phyloP scores from a whole-genome alignment of 2,329 filamentous ascomycete genomes.

The Xylariaceae sp. region DNA sequence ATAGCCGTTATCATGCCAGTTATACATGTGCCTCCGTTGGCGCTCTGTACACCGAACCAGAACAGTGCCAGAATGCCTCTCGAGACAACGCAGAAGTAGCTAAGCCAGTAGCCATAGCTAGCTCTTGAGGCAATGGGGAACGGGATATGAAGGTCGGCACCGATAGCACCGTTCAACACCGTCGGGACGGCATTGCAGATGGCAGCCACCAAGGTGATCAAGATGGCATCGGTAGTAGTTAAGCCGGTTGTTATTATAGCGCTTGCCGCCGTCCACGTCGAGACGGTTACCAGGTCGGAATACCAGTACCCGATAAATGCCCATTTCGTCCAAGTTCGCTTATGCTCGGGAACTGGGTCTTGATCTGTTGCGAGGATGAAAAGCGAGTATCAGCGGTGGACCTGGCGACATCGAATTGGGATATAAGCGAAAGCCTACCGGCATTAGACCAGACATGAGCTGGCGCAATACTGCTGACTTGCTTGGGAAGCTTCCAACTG shows the following conservation, averaged over 20 bases:
- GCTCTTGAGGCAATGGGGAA: constrained; percentile 48
- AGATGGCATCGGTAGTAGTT: constrained; percentile 49
- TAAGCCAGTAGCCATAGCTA: constrained; percentile 44
- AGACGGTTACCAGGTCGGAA: constrained; percentile 45
- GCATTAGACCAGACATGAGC: constrained; percentile 36
- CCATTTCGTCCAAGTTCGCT: constrained; percentile 47
- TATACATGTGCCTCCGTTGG: constrained; percentile 60
- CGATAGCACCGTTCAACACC: constrained; percentile 45
- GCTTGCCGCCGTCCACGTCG: constrained; percentile 35
- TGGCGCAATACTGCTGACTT: constrained; percentile 37
- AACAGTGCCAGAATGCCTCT: constrained; percentile 47
- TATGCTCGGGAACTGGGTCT: constrained; percentile 41
- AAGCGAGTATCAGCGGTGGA: neutral
- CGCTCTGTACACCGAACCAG: constrained; percentile 55
- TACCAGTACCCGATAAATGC: constrained; percentile 54
- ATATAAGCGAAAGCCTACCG: constrained; percentile 17
- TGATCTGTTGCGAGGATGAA: constrained; percentile 20
- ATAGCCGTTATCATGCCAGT: constrained; percentile 48
- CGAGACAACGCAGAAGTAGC: constrained; percentile 43
- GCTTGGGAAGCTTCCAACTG: constrained; percentile 39
- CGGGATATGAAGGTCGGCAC: constrained; percentile 37
- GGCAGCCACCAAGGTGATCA: constrained; percentile 50
- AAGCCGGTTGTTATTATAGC: constrained; percentile 35
- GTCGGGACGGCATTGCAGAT: constrained; percentile 52
- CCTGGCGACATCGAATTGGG: neutral